Evolutionary conservation across 2,329 filamentous ascomycete species (phyloP).

Genomic region (Parasarocladium wereldwijsianum): DNA sequence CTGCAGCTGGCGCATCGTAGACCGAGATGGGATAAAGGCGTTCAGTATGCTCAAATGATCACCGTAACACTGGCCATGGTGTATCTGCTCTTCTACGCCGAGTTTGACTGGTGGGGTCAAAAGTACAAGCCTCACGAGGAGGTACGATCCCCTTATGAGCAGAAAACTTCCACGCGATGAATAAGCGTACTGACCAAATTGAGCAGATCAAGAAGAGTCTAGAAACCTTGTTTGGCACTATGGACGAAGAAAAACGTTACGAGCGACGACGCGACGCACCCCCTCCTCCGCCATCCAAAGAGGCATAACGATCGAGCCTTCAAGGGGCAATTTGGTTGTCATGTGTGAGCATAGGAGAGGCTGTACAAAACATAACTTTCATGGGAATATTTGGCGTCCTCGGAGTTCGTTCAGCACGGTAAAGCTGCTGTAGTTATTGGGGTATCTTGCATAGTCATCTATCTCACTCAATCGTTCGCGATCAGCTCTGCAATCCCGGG

Average conservation of each 20-base stretch:
- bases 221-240: slow-evolving; percentile 21
- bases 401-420: not conserved
- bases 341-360: slow-evolving; percentile 7
- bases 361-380: slow-evolving; percentile 4
- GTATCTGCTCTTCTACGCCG: slow-evolving; percentile 25
- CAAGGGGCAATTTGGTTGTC: no score
- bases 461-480: no score
- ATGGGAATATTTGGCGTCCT: slow-evolving; percentile 4
- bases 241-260: slow-evolving; percentile 26
- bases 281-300: slow-evolving; percentile 9
- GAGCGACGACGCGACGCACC: slow-evolving; percentile 24
- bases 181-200: slow-evolving; percentile 14
- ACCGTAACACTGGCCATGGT: slow-evolving; percentile 30
- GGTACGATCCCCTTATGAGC: slow-evolving; percentile 11
- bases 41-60: slow-evolving; percentile 49
- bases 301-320: no score
- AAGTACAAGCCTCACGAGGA: slow-evolving; percentile 27
- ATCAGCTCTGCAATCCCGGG: not conserved
- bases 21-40: slow-evolving; percentile 48
- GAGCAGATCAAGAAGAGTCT: slow-evolving; percentile 15
- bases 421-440: not conserved
- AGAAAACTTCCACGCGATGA: not conserved
- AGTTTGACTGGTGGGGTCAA: slow-evolving; percentile 28
- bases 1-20: slow-evolving; percentile 44
- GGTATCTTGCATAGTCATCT: slow-evolving; percentile 4